Base-by-base conservation (phyloP, 345 rosid genomes). In the Schrenkiella parvula region DNA sequence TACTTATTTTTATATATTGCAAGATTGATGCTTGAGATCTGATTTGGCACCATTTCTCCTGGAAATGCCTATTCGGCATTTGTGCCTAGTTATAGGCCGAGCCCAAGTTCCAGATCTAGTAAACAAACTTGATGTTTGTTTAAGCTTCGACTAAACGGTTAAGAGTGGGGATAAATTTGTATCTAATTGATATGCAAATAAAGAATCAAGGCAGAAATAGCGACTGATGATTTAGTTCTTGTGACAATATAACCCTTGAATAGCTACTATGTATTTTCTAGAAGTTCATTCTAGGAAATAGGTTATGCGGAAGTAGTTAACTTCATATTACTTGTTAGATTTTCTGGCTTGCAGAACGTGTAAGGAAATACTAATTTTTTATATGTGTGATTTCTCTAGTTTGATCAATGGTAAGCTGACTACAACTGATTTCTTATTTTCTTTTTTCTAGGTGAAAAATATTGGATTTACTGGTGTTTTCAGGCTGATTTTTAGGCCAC, bases 381-480 rank as follows among this genome's bases (percentile, higher is more conserved):
- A 11, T 34, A 25, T 44, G 15, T 57, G 32, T 39, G 25, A 22
- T n/a, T 61, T 68, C 37, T 42, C 19, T 52, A 21, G 29, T 26
- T 26, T 62, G 43, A 43, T 35, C 23, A 26, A 29, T 46, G 28
- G 62, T 62, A 68, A 44, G 47, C 70, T 46, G 76, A 41, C 48
- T 58, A 22, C 35, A 14, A 56, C 56, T 68, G n/a, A 35, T 63
- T 5, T 67, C 22, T 55, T 44, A 43, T 58, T 39, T 15, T 66
- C 32, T 38, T 35, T 75, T 82, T 77, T 28, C 52, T 72, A 95
- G 99, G 99, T 95, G 71, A 95, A 90, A 82, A 82, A 95, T 81
- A 84, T 92, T 66, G 97, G 93, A 80, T 95, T 95, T 76, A 88
- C 99, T 53, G 99, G 99, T 82, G 92, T 95, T 80, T 95, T 95